Conservation (phyloP, 2,329 filamentous ascomycete genomes). For the Cytospora mali region DNA sequence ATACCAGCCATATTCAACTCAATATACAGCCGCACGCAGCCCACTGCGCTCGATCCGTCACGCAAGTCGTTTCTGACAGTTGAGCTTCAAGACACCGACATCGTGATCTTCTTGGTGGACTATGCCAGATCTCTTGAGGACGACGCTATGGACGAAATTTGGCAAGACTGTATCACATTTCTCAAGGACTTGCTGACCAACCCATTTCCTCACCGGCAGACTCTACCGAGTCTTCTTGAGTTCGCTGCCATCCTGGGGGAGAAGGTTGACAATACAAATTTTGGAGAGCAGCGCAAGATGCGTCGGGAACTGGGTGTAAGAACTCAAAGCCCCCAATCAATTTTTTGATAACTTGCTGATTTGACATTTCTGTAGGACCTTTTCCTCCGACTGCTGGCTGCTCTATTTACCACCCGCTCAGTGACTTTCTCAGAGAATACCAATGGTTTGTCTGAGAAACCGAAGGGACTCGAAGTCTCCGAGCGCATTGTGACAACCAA, state of each 20-base stretch:
- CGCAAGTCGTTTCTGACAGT: conserved; percentile 89
- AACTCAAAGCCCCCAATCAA: conserved; percentile 29
- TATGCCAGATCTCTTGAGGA: conserved; percentile 91
- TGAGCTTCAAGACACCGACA: conserved; percentile 77
- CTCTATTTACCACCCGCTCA: conserved; percentile 90
- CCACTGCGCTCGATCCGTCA: conserved; percentile 72
- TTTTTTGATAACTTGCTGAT: conserved; percentile 34
- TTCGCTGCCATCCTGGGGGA: conserved; percentile 89
- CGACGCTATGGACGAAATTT: conserved; percentile 97
- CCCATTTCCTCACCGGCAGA: conserved; percentile 91
- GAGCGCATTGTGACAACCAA: conserved; percentile 37
- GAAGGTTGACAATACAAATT: conserved; percentile 97
- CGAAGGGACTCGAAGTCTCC: conserved; percentile 41
- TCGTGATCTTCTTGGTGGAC: conserved; percentile 86
- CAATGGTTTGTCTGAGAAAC: conserved; percentile 42
- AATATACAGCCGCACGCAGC: conserved; percentile 92
- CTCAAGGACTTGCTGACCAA: conserved; percentile 87
- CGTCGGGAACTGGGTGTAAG: conserved; percentile 82
- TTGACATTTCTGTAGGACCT: conserved; percentile 64
- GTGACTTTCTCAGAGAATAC: conserved; percentile 66
- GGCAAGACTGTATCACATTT: conserved; percentile 91
- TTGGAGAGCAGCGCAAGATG: conserved; percentile 93
- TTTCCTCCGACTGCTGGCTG: conserved; percentile 83
- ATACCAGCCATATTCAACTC: conserved; percentile 95
- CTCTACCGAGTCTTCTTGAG: conserved; percentile 80